Evolutionary conservation across 2,329 filamentous ascomycete genomes (phyloP).

Genomic region (Leptographium wingfieldii): DNA sequence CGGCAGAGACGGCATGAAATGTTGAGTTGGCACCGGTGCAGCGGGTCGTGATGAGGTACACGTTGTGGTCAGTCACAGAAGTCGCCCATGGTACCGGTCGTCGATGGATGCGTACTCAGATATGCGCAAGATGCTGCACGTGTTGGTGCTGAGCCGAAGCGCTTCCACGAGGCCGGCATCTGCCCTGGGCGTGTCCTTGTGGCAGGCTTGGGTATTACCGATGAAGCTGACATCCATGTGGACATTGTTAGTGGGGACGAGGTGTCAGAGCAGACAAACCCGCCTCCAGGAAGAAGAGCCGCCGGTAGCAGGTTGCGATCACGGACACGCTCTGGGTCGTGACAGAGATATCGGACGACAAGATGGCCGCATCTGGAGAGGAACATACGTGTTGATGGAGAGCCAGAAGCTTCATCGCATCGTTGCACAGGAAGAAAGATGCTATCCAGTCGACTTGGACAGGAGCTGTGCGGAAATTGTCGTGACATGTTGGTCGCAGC

Average conservation of each 20-base stretch:
- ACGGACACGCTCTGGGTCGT: constrained; percentile 22
- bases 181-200: constrained; percentile 51
- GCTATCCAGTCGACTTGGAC: no score
- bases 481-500: no score
- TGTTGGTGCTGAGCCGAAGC: constrained; percentile 50
- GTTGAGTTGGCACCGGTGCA: constrained; percentile 32
- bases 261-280: constrained; percentile 42
- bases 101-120: constrained; percentile 65
- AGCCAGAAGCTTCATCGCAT: no score
- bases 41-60: constrained; percentile 41
- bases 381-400: no score
- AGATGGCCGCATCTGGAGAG: no score
- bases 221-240: constrained; percentile 54
- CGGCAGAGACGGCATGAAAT: constrained; percentile 21
- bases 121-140: constrained; percentile 58
- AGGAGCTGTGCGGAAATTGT: no score
- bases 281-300: constrained; percentile 35
- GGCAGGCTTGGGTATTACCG: constrained; percentile 46
- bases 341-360: no score
- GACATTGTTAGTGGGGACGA: constrained; percentile 31
- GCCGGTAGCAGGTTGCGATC: constrained; percentile 19
- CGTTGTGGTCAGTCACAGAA: constrained; percentile 44
- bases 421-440: no score
- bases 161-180: constrained; percentile 60
- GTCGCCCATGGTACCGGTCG: constrained; percentile 49